Evolutionary conservation across 495 filamentous ascomycete genomes (phyloP).

Genomic region (Schizothecium vesticola): DNA sequence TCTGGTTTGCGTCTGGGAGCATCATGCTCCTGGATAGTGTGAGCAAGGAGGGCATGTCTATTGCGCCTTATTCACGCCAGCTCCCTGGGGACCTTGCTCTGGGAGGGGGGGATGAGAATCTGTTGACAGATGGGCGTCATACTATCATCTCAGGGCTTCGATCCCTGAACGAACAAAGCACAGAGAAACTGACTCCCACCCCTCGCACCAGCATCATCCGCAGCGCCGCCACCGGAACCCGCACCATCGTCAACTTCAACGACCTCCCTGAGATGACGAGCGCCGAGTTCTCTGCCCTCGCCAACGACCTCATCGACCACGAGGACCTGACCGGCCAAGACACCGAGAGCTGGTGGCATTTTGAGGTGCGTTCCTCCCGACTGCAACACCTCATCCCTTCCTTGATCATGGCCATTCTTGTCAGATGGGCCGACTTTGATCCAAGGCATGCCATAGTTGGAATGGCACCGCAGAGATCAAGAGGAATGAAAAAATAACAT

Average conservation of each 20-base stretch:
- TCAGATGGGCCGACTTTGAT: not conserved
- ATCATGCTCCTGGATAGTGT: not conserved
- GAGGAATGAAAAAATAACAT: not conserved
- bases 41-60: not conserved
- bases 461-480: not conserved
- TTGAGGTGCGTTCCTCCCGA: constrained; percentile 49
- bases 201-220: constrained; percentile 48
- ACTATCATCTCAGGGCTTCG: too few relatives aligned
- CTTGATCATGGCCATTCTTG: not conserved
- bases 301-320: constrained; percentile 1
- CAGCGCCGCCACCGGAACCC: constrained; percentile 51
- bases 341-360: constrained; percentile 60
- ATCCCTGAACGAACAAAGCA: not conserved
- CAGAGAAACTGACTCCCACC: not conserved
- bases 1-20: not conserved
- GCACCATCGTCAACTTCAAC: constrained; percentile 68
- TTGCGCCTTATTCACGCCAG: not conserved
- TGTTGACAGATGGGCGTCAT: too few relatives aligned
- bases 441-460: not conserved
- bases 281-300: constrained; percentile 45
- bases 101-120: too few relatives aligned
- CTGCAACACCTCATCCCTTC: not conserved
- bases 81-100: not conserved
- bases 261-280: constrained; percentile 59
- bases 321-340: not conserved